Conservation (phyloP, 169 alveolate genomes). For the Eimeria zaria region DNA sequence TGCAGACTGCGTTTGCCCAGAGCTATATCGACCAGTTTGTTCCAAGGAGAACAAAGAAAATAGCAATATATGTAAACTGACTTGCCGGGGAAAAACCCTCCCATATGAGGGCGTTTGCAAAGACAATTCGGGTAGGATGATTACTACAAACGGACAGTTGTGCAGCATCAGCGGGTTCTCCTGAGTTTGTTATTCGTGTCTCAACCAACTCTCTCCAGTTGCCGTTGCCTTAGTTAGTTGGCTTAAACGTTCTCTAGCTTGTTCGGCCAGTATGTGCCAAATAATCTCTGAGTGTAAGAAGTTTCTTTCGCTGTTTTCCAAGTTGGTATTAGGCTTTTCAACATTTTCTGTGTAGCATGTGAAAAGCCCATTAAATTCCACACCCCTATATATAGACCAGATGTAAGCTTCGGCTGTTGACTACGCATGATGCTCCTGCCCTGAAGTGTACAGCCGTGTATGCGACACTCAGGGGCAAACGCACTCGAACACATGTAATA, state of each 20-base stretch:
- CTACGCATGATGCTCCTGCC: slow-evolving; percentile 69
- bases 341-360: too few species aligned
- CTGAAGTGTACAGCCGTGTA: slow-evolving; percentile 34
- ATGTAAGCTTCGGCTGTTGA: background rate
- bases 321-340: background rate
- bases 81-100: background rate
- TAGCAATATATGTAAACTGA: slow-evolving; percentile 9
- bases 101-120: slow-evolving; percentile 33
- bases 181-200: background rate
- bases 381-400: background rate
- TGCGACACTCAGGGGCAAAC: slow-evolving; percentile 80
- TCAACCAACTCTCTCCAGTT: background rate
- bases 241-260: background rate
- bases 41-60: background rate
- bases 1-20: slow-evolving; percentile 40
- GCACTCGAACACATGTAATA: slow-evolving; percentile 25
- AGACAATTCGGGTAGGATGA: background rate
- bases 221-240: background rate
- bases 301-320: background rate
- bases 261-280: background rate
- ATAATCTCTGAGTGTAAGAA: background rate
- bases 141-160: background rate
- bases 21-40: slow-evolving; percentile 17
- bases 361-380: background rate
- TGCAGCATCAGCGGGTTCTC: background rate